Percentiles rank a stretch among this genome's conserved stretches.
phyloP scores from a whole-genome alignment of 2,329 filamentous ascomycete species.

The Aspergillus eucalypticola region DNA sequence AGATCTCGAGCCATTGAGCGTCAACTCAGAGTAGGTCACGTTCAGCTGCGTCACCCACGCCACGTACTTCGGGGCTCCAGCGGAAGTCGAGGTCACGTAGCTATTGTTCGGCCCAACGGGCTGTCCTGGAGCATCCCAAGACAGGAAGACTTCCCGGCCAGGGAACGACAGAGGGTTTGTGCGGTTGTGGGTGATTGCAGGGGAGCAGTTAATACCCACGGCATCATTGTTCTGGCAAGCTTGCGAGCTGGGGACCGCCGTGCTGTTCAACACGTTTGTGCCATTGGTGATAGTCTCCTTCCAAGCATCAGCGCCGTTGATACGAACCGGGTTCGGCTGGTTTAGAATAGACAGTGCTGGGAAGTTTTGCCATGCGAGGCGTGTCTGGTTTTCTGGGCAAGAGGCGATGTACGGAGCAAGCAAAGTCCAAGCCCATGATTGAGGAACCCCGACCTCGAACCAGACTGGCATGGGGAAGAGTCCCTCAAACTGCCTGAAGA shows the following conservation, averaged over 20 bases:
- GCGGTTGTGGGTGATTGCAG: conserved; percentile 68
- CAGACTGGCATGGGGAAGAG: conserved; percentile 80
- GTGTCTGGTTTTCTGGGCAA: conserved; percentile 71
- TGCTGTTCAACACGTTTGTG: conserved; percentile 35
- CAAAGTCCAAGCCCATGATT: conserved; percentile 82
- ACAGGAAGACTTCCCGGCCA: conserved; percentile 68
- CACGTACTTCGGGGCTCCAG: conserved; percentile 64
- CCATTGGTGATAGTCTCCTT: conserved; percentile 60
- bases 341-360: conserved; percentile 70
- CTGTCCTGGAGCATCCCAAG: conserved; percentile 71
- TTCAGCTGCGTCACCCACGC: conserved; percentile 78
- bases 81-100: conserved; percentile 67
- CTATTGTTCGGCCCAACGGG: conserved; percentile 77
- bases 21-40: conserved; percentile 67
- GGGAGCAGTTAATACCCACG: conserved; percentile 55
- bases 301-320: conserved; percentile 61
- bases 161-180: conserved; percentile 71
- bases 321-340: conserved; percentile 71
- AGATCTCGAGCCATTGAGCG: conserved; percentile 51
- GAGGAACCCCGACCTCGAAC: conserved; percentile 77
- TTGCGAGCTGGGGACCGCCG: conserved; percentile 46
- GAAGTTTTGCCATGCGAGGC: conserved; percentile 83
- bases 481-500: conserved; percentile 80
- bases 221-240: conserved; percentile 60
- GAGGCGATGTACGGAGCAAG: conserved; percentile 78